Percentiles rank a stretch among this genome's conserved stretches.
These are phyloP conservation scores for Coniochaeta pulveracea DNA, from an alignment of 2,329 filamentous ascomycete genomes.

Conservation along the genomic window DNA sequence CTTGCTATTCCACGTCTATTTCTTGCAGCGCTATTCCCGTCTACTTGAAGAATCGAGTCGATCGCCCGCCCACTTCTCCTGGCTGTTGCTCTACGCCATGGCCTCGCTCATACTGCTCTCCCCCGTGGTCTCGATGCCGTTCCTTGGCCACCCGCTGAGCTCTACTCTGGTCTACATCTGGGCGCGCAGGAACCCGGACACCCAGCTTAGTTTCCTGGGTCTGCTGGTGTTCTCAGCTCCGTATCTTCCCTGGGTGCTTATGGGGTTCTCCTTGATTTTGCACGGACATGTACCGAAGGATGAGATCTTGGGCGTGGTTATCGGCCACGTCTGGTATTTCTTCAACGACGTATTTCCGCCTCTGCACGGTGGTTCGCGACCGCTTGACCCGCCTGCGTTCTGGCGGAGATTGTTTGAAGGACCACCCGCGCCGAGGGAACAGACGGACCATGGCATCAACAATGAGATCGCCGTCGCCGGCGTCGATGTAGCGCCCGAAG, in stretches of 20 bases:
- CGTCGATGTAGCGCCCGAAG: constrained; percentile 23
- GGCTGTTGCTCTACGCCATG: constrained; percentile 81
- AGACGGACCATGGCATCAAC: constrained; percentile 43
- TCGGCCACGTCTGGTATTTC: constrained; percentile 97
- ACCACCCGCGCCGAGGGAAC: constrained; percentile 25
- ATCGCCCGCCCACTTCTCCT: constrained; percentile 87
- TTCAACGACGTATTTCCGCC: constrained; percentile 95
- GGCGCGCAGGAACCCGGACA: constrained; percentile 90
- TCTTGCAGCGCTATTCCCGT: constrained; percentile 90
- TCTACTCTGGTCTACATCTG: constrained; percentile 96
- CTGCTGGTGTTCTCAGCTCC: constrained; percentile 86
- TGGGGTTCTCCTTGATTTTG: constrained; percentile 84
- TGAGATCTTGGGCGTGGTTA: constrained; percentile 88
- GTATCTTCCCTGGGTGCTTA: constrained; percentile 90
- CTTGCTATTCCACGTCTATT: constrained; percentile 95
- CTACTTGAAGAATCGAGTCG: constrained; percentile 91
- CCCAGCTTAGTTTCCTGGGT: constrained; percentile 77
- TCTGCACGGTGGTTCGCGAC: constrained; percentile 71
- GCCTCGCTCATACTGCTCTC: constrained; percentile 70
- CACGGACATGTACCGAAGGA: constrained; percentile 87
- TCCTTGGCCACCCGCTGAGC: constrained; percentile 85
- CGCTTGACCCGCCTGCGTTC: constrained; percentile 80
- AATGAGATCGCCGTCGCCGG: constrained; percentile 52
- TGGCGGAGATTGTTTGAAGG: constrained; percentile 78
- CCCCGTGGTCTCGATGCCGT: constrained; percentile 81